Evolutionary conservation across 805 yeast species (phyloP), one percentile per base, ranked within the genome.

Genomic region (Teunomyces stri): DNA sequence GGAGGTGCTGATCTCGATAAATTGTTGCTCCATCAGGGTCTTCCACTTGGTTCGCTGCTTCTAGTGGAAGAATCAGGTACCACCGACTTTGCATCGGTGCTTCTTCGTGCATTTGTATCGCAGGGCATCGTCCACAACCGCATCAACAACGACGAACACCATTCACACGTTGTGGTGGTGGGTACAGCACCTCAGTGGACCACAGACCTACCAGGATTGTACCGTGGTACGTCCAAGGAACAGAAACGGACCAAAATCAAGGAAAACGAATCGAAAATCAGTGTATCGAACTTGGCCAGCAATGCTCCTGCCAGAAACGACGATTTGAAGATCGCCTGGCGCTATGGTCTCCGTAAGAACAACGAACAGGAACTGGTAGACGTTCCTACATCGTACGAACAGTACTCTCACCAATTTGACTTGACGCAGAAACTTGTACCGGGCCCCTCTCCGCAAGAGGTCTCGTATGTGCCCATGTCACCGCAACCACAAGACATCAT

Each of bases 311-410:
- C 49, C 38, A 59, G 56, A 10, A 61, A 68, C 5, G 47, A 46
- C 30, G 88, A 85, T 53, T 70, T 91, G 76, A 87, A 84, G 60
- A 91, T 91, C 55, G 97, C 98, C 1, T 91, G 98, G 98, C 79
- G 97, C 58, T 91, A 91, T 59, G 94, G 92, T 0, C 56, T 77
- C 43, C 55, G 59, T 4, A 18, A 18, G 44, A 62, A 59, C 53
- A 54, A 58, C 48, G 34, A 39, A 13, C 27, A n/a, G 11, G 28
- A 21, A 7, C 34, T 52, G 40, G 46, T 50, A 11, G 47, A 49
- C 4, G 66, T 56, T 4, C 40, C 38, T n/a, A 37, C 45, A 6
- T 61, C 65, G 2, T 72, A 74, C 54, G 83, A 83, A 36, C 62
- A 82, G 52, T 89, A 81, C 62, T 78, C 67, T 49, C 72, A 81